Base-by-base conservation (phyloP, 2,329 filamentous ascomycete species). In the Pseudocercospora musae region DNA sequence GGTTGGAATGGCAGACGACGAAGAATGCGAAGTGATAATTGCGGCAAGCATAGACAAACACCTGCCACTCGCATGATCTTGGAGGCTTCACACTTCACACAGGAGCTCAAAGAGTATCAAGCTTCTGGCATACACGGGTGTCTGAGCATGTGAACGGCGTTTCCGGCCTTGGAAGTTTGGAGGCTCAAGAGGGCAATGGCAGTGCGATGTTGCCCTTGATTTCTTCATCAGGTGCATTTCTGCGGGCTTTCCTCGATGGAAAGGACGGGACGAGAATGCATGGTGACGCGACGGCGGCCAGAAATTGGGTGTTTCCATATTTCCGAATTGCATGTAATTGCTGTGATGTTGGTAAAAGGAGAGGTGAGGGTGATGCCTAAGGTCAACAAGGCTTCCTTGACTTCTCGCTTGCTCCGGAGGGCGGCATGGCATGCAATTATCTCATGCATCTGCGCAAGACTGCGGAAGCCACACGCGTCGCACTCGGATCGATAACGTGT, bases 351-450 rank as follows among this genome's bases (percentile, higher is more conserved):
- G 11, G 18, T n/a, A 31, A 56, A 40, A 11, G 9, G 21, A 42
- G 44, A 56, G 27, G 58, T 58, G 52, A 54, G 62, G 13, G 31
- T 61, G 54, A 42, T 59, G 64, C 58, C 57, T 60, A 33, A 59
- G 58, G 18, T 59, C 25, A 40, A 40, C 66, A 62, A 62, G 64
- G 64, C 60, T 66, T 66, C 64, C 66, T 58, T 55, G 66, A 52
- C 48, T 18, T 31, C 15, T 18, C 21, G 25, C 48, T 52, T 29
- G 21, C 11, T 29, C 15, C 31, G 11, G 25, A n/a, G 48, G 18
- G 25, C 23, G 48, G 23, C 15, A 29, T 62, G 23, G 3, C 3
- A 54, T 62, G 62, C 66, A 60, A n/a, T n/a, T n/a, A n/a, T n/a
- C n/a, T n/a, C n/a, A 57, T 60, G 59, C 60, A 59, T 57, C n/a